Evolutionary conservation across 306 rosid genomes (phyloP), one percentile per base, ranked within the genome.

Genomic region (Dryas alaskensis): DNA sequence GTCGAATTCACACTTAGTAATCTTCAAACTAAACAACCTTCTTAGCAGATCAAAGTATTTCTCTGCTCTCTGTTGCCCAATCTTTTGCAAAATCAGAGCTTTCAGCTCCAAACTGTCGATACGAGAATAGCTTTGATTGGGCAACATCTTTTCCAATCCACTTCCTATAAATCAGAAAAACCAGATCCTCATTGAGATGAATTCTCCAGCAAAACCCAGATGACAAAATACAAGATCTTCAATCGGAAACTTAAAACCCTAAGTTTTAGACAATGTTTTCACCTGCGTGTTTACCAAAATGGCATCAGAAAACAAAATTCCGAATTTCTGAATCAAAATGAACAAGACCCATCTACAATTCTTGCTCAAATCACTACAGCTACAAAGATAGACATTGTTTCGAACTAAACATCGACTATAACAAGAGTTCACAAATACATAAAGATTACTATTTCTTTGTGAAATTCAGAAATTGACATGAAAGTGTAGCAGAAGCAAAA

Each of bases 41-140:
- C 85, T 79, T 54, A 95, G 90, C 75, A 79, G 87, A 82, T 87
- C 88, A 65, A 90, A 92, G 87, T 95, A 95, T 73, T 84, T 82
- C 39, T 70, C 90, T 65, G 93, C 89, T 81, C 86, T 85, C 82
- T 84, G 87, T 69, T 76, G 83, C 59, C 99, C 99, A 78, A 95
- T 73, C 85, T 84, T 90, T 62, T 77, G 80, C 13, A 75, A 68
- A 54, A 95, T 84, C 80, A 82, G 73, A 73, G 90, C 96, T 83
- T 88, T 95, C 79, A 95, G 87, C 90, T 87, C 89, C 60, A 74
- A 48, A 37, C 89, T 88, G 67, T 95, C 86, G 14, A 88, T 81
- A 75, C 99, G 93, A 65, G 92, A 67, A 83, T 50, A 73, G 67
- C 76, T 85, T 66, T 83, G 84, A 71, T 79, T 82, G 31, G 84